Evolutionary conservation across 1,139 yeast species (phyloP), one percentile per base, ranked within the genome.

Genomic region (Saccharomycopsis phalli): DNA sequence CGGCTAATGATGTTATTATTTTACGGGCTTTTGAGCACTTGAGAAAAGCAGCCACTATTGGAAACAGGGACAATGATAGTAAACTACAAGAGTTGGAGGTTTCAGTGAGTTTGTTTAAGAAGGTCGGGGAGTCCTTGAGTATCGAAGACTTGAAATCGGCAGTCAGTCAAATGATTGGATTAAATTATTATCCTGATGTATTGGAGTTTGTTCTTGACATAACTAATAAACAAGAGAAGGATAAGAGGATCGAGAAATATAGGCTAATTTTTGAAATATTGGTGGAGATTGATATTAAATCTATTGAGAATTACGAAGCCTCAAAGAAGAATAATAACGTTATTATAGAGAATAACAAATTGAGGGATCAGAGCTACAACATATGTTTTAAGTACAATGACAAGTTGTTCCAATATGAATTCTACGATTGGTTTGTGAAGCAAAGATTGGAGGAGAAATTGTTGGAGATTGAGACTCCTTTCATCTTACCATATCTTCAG

Each of bases 1-100:
- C 96, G 0, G 76, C 94, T 8, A 86, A 83, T 52, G 98, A 93
- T 60, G 96, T 91, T 23, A 71, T 87, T 46, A 83, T 93, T 19
- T 93, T 88, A 66, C 83, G 91, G 60, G 98, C 97, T 0, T 76
- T 87, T 52, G 98, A 93, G 57, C 86, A 82, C 55, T 66, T 93
- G 52, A 82, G 93, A 45, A 76, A 81, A 53, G 97, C 97, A 0
- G 83, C 82, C 54, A 81, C 75, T 46, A 73, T 77, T 49, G 87
- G 84, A 1, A 61, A 66, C 26, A 37, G 31, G 18, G 47, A 44
- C 27, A 39, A 41, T 29, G 94, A 86, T 45, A 67, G 81, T 47
- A 74, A 81, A 50, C 63, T 68, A 41, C 80, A 77, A 48, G 82
- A 84, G 53, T 67, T 91, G 50, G 71, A 73, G 36, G 80, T 80